Conservation (phyloP, 192 early-diverging fungal genomes). For the Linnemannia elongata region DNA sequence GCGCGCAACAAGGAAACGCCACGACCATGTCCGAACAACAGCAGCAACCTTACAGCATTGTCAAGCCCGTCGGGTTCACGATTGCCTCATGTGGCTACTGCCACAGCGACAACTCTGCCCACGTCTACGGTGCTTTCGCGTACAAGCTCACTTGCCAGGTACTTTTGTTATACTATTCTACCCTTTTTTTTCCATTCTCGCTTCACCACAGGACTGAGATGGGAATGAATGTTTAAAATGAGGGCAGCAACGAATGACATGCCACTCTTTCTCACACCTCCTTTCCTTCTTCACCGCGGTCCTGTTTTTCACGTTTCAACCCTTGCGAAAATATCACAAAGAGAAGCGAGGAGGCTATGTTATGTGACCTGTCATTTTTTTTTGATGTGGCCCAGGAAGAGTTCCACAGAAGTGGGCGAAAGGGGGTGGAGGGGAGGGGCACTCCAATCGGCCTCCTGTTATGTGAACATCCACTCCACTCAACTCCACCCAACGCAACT, state of each 20-base stretch:
- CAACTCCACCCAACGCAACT: too few relatives aligned
- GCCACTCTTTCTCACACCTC: background rate
- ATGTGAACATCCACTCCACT: too few relatives aligned
- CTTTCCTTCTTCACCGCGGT: background rate
- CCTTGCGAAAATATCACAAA: background rate
- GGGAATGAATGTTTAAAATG: background rate
- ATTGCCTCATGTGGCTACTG: conserved; percentile 56
- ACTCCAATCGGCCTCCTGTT: background rate
- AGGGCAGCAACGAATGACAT: background rate
- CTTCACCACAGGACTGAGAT: background rate
- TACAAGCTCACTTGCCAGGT: conserved; percentile 49
- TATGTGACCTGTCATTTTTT: conserved; percentile 2
- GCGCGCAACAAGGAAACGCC: background rate
- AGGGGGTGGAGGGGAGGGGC: background rate
- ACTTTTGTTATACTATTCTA: conserved; percentile 2
- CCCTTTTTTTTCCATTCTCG: background rate
- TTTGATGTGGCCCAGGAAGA: background rate
- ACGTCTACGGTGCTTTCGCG: conserved; percentile 52
- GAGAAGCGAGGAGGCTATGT: background rate
- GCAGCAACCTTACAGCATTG: conserved; percentile 38
- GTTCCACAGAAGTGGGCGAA: background rate
- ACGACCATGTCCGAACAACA: conserved; percentile 30
- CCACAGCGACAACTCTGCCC: conserved; percentile 37
- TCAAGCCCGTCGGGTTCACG: conserved; percentile 50
- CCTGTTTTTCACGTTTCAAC: background rate